Evolutionary conservation across 495 filamentous ascomycete species (phyloP).

Genomic region (Penicillium flavigenum): DNA sequence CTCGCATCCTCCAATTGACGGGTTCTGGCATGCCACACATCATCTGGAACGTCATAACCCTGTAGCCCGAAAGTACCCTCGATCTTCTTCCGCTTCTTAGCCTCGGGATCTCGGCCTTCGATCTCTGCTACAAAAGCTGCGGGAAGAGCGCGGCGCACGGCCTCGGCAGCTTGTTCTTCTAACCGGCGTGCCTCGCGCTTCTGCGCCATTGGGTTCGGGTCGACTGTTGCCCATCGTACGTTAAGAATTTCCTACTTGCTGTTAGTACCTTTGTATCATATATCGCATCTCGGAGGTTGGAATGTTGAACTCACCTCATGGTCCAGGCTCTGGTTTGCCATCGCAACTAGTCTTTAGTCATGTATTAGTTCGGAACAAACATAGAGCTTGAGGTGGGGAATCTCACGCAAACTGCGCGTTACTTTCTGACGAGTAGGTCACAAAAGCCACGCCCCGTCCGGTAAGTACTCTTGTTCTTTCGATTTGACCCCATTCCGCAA

Average conservation of each 20-base stretch:
- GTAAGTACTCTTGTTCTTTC: slow-evolving; percentile 82
- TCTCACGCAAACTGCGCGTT: slow-evolving; percentile 75
- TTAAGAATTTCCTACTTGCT: slow-evolving; percentile 73
- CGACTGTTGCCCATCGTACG: slow-evolving; percentile 93
- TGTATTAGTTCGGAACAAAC: not conserved
- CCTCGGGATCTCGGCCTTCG: slow-evolving; percentile 85
- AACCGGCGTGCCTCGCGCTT: slow-evolving; percentile 85
- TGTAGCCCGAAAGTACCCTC: slow-evolving; percentile 86
- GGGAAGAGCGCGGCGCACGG: slow-evolving; percentile 85
- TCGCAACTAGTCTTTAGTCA: slow-evolving; percentile 63
- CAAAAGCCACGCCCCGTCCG: slow-evolving; percentile 82
- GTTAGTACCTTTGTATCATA: slow-evolving; percentile 1
- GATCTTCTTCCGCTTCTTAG: slow-evolving; percentile 81
- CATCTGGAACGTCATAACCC: slow-evolving; percentile 93
- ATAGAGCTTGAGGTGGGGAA: not conserved
- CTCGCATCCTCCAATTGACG: slow-evolving; percentile 47
- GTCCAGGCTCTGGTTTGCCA: slow-evolving; percentile 84
- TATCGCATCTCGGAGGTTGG: not conserved
- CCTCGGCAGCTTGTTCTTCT: slow-evolving; percentile 98
- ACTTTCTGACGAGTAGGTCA: slow-evolving; percentile 66
- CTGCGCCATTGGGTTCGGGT: slow-evolving; percentile 94
- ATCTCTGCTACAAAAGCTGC: slow-evolving; percentile 90
- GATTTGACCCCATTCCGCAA: slow-evolving; percentile 89
- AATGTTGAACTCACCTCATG: slow-evolving; percentile 46
- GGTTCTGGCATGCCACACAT: slow-evolving; percentile 81